These are phyloP conservation scores for Neoboletus subvelutipes DNA, from an alignment of 768 basidiomycete genomes.

Conservation along the genomic window DNA sequence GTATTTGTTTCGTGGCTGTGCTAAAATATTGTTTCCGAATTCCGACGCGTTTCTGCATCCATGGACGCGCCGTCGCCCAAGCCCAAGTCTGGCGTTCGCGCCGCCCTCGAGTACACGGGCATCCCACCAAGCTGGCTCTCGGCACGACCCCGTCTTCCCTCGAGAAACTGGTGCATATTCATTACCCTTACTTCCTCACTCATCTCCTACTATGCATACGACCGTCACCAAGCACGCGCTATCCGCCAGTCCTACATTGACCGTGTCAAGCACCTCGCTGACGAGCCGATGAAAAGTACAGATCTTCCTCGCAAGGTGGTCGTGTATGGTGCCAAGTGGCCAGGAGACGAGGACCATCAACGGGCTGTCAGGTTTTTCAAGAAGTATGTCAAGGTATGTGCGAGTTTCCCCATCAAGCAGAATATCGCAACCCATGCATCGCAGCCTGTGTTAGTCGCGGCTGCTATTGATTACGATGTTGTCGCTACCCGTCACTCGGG, in stretches of 20 bases:
- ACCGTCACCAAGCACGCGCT: slow-evolving; percentile 75
- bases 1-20: slow-evolving; percentile 30
- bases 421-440: slow-evolving; percentile 3
- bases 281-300: slow-evolving; percentile 60
- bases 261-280: slow-evolving; percentile 74
- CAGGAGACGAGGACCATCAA: slow-evolving; percentile 91
- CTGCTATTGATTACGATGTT: slow-evolving; percentile 90
- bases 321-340: slow-evolving; percentile 89
- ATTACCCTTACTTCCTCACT: slow-evolving; percentile 70
- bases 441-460: slow-evolving; percentile 91
- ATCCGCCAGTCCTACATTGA: slow-evolving; percentile 79
- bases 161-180: slow-evolving; percentile 94
- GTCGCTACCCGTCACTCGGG: slow-evolving; percentile 80
- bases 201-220: slow-evolving; percentile 78
- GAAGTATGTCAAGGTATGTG: slow-evolving; percentile 91
- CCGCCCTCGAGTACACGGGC: slow-evolving; percentile 67
- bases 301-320: slow-evolving; percentile 76
- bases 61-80: slow-evolving; percentile 23
- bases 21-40: slow-evolving; percentile 19
- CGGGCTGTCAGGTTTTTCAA: slow-evolving; percentile 85
- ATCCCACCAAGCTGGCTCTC: slow-evolving; percentile 76
- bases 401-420: slow-evolving; percentile 12
- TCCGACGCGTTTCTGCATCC: slow-evolving; percentile 8
- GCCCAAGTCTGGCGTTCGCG: slow-evolving; percentile 52
- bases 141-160: slow-evolving; percentile 83